Conservation (phyloP, 2,329 filamentous ascomycete genomes). For the Ophiostoma tasmaniense region DNA sequence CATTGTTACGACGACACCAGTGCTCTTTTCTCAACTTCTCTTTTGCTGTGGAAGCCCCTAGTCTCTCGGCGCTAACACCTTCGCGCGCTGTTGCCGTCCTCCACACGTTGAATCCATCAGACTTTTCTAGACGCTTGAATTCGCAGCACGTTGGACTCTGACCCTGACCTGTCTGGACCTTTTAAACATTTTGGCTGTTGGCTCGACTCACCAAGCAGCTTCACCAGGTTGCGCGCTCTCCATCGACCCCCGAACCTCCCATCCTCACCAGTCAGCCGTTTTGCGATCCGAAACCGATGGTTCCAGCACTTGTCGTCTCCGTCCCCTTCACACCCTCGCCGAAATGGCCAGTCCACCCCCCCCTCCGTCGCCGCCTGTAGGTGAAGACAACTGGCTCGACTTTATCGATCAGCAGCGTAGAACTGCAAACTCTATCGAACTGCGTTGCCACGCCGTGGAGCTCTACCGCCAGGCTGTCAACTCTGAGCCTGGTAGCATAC, state of each 20-base stretch:
- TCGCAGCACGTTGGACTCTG: neutral
- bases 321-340: constrained; percentile 13
- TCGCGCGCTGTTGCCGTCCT: neutral
- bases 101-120: neutral
- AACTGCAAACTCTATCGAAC: constrained; percentile 53
- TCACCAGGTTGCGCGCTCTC: neutral
- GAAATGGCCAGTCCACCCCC: constrained; percentile 23
- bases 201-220: neutral
- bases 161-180: neutral
- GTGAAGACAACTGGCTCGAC: constrained; percentile 69
- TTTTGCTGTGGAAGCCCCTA: neutral
- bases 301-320: constrained; percentile 1
- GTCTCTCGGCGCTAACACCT: neutral
- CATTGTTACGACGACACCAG: neutral
- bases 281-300: constrained; percentile 17
- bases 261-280: neutral
- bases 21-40: neutral
- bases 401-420: constrained; percentile 64
- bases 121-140: neutral
- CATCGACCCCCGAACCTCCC: neutral
- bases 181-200: neutral
- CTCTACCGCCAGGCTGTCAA: constrained; percentile 60
- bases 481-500: constrained; percentile 65
- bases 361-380: constrained; percentile 42
- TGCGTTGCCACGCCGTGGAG: constrained; percentile 62